Conservation (phyloP, 331 rosid species). For the Quercus phellos region DNA sequence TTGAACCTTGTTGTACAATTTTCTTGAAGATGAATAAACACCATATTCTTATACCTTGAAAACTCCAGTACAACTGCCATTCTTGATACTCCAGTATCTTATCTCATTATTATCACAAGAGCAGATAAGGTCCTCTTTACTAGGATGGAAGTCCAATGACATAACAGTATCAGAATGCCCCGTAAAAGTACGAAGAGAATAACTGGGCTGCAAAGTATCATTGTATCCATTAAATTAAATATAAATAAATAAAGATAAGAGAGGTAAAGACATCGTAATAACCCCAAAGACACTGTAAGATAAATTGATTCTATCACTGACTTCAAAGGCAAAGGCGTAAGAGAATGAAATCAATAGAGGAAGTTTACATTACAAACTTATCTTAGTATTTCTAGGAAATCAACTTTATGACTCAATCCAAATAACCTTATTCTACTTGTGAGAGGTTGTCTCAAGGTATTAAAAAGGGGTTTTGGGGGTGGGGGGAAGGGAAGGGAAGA, state of each 20-base stretch:
- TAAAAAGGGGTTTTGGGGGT: neutral
- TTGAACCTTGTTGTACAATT: neutral
- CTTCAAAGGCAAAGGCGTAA: neutral
- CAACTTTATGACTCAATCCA: neutral
- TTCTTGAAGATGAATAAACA: slow-evolving; percentile 10
- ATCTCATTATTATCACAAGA: slow-evolving; percentile 71
- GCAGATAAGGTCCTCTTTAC: slow-evolving; percentile 64
- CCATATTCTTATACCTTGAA: slow-evolving; percentile 48
- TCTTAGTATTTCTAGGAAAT: neutral
- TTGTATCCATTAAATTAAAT: slow-evolving; percentile 11
- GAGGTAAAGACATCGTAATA: no score
- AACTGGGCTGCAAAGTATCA: slow-evolving; percentile 53
- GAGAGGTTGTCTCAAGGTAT: neutral
- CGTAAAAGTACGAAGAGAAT: slow-evolving; percentile 60
- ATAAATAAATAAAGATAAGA: neutral
- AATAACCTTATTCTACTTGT: neutral
- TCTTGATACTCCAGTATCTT: slow-evolving; percentile 72
- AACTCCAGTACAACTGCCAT: slow-evolving; percentile 59
- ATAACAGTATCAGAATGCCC: slow-evolving; percentile 61
- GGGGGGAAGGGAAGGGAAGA: no score
- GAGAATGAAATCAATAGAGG: neutral
- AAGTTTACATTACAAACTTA: neutral
- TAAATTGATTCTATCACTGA: neutral
- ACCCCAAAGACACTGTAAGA: no score
- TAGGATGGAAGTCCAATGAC: slow-evolving; percentile 86